Evolutionary conservation across 768 basidiomycete species (phyloP), one percentile per base, ranked within the genome.

Genomic region (Boletus rubroflammeus): DNA sequence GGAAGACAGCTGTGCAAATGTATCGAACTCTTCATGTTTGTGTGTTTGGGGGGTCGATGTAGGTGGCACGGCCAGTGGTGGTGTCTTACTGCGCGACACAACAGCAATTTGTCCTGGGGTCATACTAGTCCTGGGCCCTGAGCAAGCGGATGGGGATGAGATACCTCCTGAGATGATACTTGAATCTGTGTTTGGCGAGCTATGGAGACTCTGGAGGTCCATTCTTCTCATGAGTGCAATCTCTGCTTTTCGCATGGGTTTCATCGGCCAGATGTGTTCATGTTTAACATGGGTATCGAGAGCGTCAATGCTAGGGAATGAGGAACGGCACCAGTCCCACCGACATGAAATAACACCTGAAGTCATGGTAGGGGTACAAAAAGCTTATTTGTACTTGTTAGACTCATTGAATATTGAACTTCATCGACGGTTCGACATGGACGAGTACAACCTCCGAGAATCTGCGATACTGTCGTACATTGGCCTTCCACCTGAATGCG

Each of bases 401-500:
- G 19, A 54, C 46, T 42, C n/a, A n/a, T n/a, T n/a, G n/a, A n/a
- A n/a, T n/a, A n/a, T n/a, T n/a, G n/a, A n/a, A n/a, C n/a, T n/a
- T n/a, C n/a, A n/a, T n/a, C n/a, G n/a, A n/a, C n/a, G n/a, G n/a
- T n/a, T n/a, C n/a, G 17, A 51, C 50, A 39, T 40, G 48, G 17
- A 53, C 42, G 21, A 10, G 28, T 2, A 47, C 25, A 51, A 43
- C 26, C 51, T 70, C 46, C 34, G 25, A 49, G 67, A 68, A 34
- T 35, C 54, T 35, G 62, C 65, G 13, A 55, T 80, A 45, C 68
- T 82, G 38, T 67, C 65, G 34, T 82, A 82, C 63, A 71, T 93
- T 11, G 82, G 79, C 8, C 77, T 92, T 25, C 77, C 84, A 19
- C 56, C 63, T 0, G 77, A 81, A 59, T 84, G 86, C 62, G 64